phyloP scores from a whole-genome alignment of 2,329 filamentous ascomycete species.

The Penicillium brasilianum region DNA sequence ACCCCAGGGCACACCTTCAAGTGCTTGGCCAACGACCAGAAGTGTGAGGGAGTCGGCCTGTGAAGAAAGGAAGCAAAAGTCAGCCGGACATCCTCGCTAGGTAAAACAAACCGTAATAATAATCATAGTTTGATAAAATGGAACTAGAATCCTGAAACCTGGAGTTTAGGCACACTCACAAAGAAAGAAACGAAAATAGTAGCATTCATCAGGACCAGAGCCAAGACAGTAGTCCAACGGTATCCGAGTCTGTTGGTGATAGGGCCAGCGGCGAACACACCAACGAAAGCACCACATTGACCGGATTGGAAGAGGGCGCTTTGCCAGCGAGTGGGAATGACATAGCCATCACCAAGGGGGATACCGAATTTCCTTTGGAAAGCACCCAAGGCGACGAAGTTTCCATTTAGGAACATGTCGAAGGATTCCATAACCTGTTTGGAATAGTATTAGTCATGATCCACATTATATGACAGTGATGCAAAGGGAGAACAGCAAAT shows the following conservation, averaged over 20 bases:
- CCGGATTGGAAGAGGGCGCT: conserved; percentile 62
- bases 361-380: conserved; percentile 51
- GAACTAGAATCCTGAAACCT: background rate
- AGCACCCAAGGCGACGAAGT: conserved; percentile 51
- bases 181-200: conserved; percentile 68
- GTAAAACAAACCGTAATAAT: background rate
- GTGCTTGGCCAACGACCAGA: conserved; percentile 40
- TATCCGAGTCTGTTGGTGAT: conserved; percentile 64
- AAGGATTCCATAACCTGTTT: conserved; percentile 58
- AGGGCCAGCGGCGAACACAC: conserved; percentile 65
- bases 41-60: conserved; percentile 50
- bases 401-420: conserved; percentile 56
- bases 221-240: conserved; percentile 62
- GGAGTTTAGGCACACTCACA: conserved; percentile 35
- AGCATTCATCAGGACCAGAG: conserved; percentile 62
- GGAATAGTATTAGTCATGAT: background rate
- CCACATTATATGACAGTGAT: background rate
- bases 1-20: conserved; percentile 40
- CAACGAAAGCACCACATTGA: conserved; percentile 64
- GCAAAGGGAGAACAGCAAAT: background rate
- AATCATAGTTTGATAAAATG: background rate
- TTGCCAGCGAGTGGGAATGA: conserved; percentile 56
- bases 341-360: conserved; percentile 11
- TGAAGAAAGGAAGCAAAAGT: background rate
- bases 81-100: background rate